phyloP scores from a whole-genome alignment of 1,284 basidiomycete genomes.

The Leccinum pachyderme region DNA sequence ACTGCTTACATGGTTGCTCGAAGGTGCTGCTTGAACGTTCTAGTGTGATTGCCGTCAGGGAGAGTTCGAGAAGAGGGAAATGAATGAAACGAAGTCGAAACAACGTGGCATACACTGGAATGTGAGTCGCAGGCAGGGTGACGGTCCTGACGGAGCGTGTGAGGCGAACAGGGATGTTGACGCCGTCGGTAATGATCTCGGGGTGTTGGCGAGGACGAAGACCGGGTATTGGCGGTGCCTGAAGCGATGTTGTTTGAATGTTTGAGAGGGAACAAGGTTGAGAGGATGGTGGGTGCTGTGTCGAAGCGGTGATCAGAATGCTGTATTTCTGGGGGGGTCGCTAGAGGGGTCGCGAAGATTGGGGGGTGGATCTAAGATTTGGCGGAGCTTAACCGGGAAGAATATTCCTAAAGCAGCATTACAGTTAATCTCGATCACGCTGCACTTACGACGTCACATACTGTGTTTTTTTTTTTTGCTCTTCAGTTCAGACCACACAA shows the following conservation, averaged over 20 bases:
- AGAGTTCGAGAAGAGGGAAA: not conserved
- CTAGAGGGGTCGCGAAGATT: not conserved
- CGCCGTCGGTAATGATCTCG: not conserved
- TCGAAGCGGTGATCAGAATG: not conserved
- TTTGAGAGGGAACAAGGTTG: not conserved
- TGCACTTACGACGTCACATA: slow-evolving; percentile 11
- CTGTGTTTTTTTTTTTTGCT: slow-evolving; percentile 4
- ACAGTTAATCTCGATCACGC: slow-evolving; percentile 6
- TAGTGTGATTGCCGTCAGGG: not conserved
- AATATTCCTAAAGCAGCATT: not conserved
- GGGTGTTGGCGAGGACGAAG: not conserved
- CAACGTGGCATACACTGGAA: not conserved
- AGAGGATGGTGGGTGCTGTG: slow-evolving; percentile 1
- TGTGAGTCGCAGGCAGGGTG: not conserved
- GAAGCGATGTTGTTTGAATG: not conserved
- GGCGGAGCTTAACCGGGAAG: slow-evolving; percentile 7
- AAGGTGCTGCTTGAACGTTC: not conserved
- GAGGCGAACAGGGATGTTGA: not conserved
- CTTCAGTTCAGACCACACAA: not conserved
- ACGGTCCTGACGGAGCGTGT: not conserved
- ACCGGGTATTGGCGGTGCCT: not conserved
- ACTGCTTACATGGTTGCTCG: not conserved
- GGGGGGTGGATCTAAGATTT: slow-evolving; percentile 11
- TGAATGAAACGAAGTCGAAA: not conserved
- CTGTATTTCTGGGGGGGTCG: slow-evolving; percentile 1